Base-by-base conservation (phyloP, 2,329 filamentous ascomycete species). In the Boeremia lycopersici region DNA sequence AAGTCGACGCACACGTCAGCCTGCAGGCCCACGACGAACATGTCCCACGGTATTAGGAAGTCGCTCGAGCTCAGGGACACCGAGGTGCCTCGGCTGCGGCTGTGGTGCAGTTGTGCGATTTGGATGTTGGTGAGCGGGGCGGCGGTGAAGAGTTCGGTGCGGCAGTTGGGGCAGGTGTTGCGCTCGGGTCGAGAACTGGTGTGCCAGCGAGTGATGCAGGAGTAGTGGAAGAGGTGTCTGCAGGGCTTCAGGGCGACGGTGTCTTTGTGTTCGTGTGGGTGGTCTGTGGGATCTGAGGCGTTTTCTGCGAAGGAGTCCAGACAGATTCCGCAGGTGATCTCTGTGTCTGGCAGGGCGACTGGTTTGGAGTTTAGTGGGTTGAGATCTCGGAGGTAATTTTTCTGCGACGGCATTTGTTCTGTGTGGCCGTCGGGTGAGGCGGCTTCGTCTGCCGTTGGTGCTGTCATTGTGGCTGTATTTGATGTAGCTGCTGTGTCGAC, bases 111-210 rank as follows among this genome's bases (percentile, higher is more conserved):
- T n/a, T 44, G 30, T 25, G n/a, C 30, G 6, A 53, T 53, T 11
- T 48, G 43, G 13, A 15, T 30, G 5, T 26, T 2, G 6, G 15
- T 48, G 6, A 53, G 33, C 12, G 38, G 7, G 19, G 48, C 43
- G 11, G 49, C 42, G 19, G 41, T 17, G 42, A 42, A 53, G 11
- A 53, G 35, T 6, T 19, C 23, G 35, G 28, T 28, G n/a, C 49
- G 49, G 25, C 49, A 53, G 4, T 35, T 40, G 7, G 49, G 49
- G 23, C 49, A 53, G 1, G 49, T 53, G 30, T 47, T 28, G 23
- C 49, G 41, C 34, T 47, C 49, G 3, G 42, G 49, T 5, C 49
- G 42, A 2, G 23, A 11, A 10, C 23, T n/a, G 17, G 6, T 11
- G 7, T 44, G 41, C 41, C 41, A 44, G 7, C 3, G 12, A 2